Evolutionary conservation across 441 rosid genomes (phyloP).

Genomic region (Erodium moschatum): DNA sequence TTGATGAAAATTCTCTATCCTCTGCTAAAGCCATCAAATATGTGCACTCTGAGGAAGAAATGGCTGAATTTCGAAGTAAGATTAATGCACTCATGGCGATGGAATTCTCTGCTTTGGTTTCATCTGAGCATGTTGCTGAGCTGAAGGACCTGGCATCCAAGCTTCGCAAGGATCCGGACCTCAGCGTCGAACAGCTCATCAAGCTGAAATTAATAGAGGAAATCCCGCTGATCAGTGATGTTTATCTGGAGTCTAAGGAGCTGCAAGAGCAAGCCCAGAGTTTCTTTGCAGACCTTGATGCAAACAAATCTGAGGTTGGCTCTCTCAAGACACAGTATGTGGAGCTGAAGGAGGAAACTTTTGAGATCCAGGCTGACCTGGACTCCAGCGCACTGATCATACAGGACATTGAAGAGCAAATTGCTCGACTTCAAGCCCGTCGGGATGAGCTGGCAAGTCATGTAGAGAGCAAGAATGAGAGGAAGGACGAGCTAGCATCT

Average conservation of each 20-base stretch:
- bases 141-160: slow-evolving; percentile 44
- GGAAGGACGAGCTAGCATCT: slow-evolving; percentile 31
- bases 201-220: slow-evolving; percentile 60
- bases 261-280: slow-evolving; percentile 40
- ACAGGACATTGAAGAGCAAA: slow-evolving; percentile 52
- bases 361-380: slow-evolving; percentile 43
- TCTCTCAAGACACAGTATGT: slow-evolving; percentile 49
- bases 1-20: slow-evolving; percentile 19
- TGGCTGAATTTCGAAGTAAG: slow-evolving; percentile 50
- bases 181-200: slow-evolving; percentile 53
- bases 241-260: slow-evolving; percentile 45
- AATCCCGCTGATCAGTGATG: slow-evolving; percentile 54
- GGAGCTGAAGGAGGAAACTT: slow-evolving; percentile 45
- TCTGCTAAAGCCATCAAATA: slow-evolving; percentile 19
- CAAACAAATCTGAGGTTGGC: slow-evolving; percentile 45
- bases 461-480: slow-evolving; percentile 37
- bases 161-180: slow-evolving; percentile 42
- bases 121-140: slow-evolving; percentile 35
- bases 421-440: slow-evolving; percentile 43
- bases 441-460: slow-evolving; percentile 34
- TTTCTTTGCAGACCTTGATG: slow-evolving; percentile 41
- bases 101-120: slow-evolving; percentile 44
- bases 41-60: slow-evolving; percentile 35
- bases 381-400: slow-evolving; percentile 34
- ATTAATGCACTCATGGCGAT: slow-evolving; percentile 45